Conservation (phyloP, 352 stramenopile genomes). For the Globisporangium solare region DNA sequence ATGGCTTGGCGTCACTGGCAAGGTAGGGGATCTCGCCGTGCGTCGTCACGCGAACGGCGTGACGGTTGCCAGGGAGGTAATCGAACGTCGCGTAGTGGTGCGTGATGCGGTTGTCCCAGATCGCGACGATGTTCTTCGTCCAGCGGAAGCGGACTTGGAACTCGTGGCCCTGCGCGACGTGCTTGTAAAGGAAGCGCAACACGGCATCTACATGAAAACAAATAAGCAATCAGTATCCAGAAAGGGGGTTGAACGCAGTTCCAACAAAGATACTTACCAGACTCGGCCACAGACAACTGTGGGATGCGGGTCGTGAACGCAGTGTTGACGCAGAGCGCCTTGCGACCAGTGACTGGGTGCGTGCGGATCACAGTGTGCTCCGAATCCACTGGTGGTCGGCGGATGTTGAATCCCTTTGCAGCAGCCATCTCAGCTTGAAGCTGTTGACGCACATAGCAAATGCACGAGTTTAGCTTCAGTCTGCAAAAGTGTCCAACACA, state of each 20-base stretch:
- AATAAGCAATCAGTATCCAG: too few relatives aligned
- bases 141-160: constrained; percentile 33
- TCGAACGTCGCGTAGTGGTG: constrained; percentile 33
- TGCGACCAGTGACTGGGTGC: constrained; percentile 31
- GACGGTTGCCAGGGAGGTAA: constrained; percentile 31
- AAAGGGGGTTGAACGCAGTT: too few relatives aligned
- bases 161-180: constrained; percentile 27
- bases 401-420: constrained; percentile 18
- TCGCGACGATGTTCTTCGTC: constrained; percentile 24
- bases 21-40: constrained; percentile 30
- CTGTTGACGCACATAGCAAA: too few relatives aligned
- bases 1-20: too few relatives aligned
- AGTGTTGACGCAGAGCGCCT: constrained; percentile 33
- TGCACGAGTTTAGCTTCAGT: too few relatives aligned
- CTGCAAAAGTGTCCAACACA: too few relatives aligned
- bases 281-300: constrained; percentile 31
- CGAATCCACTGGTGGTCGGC: constrained; percentile 28
- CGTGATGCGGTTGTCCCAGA: constrained; percentile 34
- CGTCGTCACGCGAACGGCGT: constrained; percentile 26
- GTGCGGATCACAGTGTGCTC: constrained; percentile 38
- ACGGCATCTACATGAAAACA: constrained; percentile 4
- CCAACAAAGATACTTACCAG: constrained; percentile 17
- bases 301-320: constrained; percentile 34
- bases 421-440: constrained; percentile 26
- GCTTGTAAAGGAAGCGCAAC: constrained; percentile 18